These are phyloP conservation scores for Primulina eburnea DNA, from an alignment of 257 asterid species.

Conservation along the genomic window DNA sequence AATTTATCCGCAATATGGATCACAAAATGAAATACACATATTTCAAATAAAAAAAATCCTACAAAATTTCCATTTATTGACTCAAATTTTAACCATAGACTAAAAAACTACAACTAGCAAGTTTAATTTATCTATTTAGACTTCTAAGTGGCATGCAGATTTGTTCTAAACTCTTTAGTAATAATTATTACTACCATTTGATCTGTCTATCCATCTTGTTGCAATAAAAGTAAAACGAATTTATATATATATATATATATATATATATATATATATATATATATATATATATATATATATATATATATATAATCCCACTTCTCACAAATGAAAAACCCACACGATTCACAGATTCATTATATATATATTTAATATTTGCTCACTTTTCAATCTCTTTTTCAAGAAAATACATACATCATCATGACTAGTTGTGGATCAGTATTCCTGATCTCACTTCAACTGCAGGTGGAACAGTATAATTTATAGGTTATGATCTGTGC, in stretches of 20 bases:
- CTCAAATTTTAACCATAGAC: too few relatives aligned
- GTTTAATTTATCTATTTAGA: too few relatives aligned
- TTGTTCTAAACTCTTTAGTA: too few relatives aligned
- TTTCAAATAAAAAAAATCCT: too few relatives aligned
- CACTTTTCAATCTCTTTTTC: conserved; percentile 9
- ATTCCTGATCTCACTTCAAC: neutral
- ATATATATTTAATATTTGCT: too few relatives aligned
- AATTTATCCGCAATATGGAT: too few relatives aligned
- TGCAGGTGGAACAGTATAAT: neutral
- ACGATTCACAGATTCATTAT: conserved; percentile 17
- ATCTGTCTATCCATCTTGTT: conserved; percentile 27
- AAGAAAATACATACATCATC: conserved; percentile 22
- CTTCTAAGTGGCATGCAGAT: too few relatives aligned
- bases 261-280: too few relatives aligned
- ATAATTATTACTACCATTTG: conserved; percentile 2
- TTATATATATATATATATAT: neutral
- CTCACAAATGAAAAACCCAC: conserved; percentile 33
- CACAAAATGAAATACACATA: too few relatives aligned
- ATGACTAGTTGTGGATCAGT: neutral
- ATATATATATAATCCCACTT: conserved; percentile 18
- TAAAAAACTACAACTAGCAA: too few relatives aligned
- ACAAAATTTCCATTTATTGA: too few relatives aligned
- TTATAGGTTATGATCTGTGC: conserved; percentile 24
- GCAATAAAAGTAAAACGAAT: conserved; percentile 33
- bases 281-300: too few relatives aligned